A percentile compares a stretch with the other conserved stretches of the same genome.
Conservation (phyloP, 768 basidiomycete genomes). For the Collybiopsis confluens region DNA sequence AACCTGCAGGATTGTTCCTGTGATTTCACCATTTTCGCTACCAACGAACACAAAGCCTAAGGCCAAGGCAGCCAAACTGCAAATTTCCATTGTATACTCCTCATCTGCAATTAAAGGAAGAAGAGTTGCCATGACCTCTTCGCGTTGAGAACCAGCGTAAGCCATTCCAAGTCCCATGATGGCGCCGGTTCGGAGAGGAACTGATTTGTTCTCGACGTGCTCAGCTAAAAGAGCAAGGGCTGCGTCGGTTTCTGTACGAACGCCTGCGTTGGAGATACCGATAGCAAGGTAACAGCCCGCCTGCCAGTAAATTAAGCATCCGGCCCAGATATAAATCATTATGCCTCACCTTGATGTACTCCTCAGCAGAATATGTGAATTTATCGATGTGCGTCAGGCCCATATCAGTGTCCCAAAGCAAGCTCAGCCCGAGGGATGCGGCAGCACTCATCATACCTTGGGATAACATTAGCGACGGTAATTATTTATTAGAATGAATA, state of each 20-base stretch:
- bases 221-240: slow-evolving; percentile 88
- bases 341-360: slow-evolving; percentile 78
- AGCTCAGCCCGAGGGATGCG: slow-evolving; percentile 87
- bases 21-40: slow-evolving; percentile 90
- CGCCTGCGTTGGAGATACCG: slow-evolving; percentile 84
- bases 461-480: slow-evolving; percentile 1
- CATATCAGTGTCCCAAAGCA: slow-evolving; percentile 95
- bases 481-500: background rate
- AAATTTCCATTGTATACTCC: slow-evolving; percentile 80
- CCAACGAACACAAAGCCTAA: slow-evolving; percentile 96
- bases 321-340: background rate
- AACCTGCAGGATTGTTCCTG: slow-evolving; percentile 83
- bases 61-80: slow-evolving; percentile 78
- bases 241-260: slow-evolving; percentile 90
- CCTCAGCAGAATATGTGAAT: slow-evolving; percentile 94
- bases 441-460: slow-evolving; percentile 94
- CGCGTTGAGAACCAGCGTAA: slow-evolving; percentile 89
- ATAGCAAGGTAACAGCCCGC: slow-evolving; percentile 94
- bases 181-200: slow-evolving; percentile 78
- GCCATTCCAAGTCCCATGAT: slow-evolving; percentile 93
- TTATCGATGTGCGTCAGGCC: slow-evolving; percentile 95
- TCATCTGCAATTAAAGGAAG: slow-evolving; percentile 83
- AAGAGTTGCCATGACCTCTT: slow-evolving; percentile 76
- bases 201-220: slow-evolving; percentile 82
- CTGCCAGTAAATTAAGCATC: slow-evolving; percentile 22